Base-by-base conservation (phyloP, 768 basidiomycete species). In the Boletus subparvulus region DNA sequence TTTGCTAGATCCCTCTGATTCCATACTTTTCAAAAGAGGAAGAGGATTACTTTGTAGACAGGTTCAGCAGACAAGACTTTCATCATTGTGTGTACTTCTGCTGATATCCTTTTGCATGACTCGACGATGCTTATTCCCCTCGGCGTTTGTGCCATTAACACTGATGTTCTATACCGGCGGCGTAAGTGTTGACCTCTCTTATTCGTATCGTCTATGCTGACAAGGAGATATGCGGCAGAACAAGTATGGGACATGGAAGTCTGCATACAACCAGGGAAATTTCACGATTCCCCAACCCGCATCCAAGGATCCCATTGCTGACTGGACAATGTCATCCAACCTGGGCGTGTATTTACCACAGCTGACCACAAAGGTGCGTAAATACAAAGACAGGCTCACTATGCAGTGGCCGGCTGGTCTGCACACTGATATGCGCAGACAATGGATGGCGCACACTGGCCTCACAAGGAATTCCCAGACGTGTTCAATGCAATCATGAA, bases 371-470 rank as follows among this genome's bases (percentile, higher is more conserved):
- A 60, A 71, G 65, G 78, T 78, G 24, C 10, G 67, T 58, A 10
- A n/a, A 14, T 70, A 32, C 4, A 62, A 48, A 11, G n/a, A 24
- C 7, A 12, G 26, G 19, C 13, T 33, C 24, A 24, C 16, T 4
- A 3, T 5, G 33, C n/a, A 14, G 30, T 36, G 2, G 2, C 43
- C 7, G 63, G 78, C 9, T 73, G 75, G 46, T 26, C 16, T n/a
- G 75, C 83, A 6, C 88, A 90, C 66, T 89, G 87, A n/a, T n/a
- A n/a, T n/a, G n/a, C n/a, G n/a, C n/a, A n/a, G n/a, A n/a, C n/a
- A n/a, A n/a, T n/a, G n/a, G n/a, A n/a, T n/a, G n/a, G n/a, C n/a
- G 75, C 83, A 6, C 88, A 90, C 66, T 89, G 87, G 87, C 74
- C 80, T 9, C 87, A 88, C 37, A 72, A 88, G 19, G 88, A 90